A percentile compares a stretch with the other conserved stretches of the same genome.
Evolutionary conservation across 2,329 filamentous ascomycete species (phyloP).

Genomic region (Pyricularia grisea): DNA sequence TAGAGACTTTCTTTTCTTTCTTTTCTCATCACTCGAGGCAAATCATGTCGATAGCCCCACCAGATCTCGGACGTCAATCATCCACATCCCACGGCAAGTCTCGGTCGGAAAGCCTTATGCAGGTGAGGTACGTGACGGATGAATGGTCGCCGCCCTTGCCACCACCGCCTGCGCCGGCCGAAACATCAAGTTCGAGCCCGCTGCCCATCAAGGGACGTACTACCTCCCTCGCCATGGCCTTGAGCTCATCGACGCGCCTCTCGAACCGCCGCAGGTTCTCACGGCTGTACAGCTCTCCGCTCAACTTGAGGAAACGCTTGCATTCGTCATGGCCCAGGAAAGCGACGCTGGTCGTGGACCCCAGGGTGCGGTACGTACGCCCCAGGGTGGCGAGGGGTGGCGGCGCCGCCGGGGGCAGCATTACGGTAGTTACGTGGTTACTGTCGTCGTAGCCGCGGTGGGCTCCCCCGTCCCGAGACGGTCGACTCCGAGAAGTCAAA

Average conservation of each 20-base stretch:
- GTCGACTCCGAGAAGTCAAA: conserved; percentile 8
- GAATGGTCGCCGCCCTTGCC: conserved; percentile 22
- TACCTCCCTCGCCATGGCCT: conserved; percentile 69
- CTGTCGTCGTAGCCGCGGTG: conserved; percentile 13
- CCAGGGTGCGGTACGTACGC: conserved; percentile 69
- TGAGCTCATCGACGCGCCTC: conserved; percentile 79
- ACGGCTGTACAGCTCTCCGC: conserved; percentile 71
- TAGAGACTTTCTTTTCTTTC: neutral
- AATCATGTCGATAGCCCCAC: neutral
- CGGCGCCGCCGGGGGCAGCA: conserved; percentile 22
- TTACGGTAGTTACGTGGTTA: conserved; percentile 13
- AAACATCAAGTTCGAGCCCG: conserved; percentile 66
- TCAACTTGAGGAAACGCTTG: conserved; percentile 80
- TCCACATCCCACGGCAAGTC: conserved; percentile 41
- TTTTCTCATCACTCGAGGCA: neutral
- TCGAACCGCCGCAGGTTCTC: conserved; percentile 85
- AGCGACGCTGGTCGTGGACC: conserved; percentile 45
- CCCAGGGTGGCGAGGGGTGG: conserved; percentile 53
- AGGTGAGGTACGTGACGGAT: conserved; percentile 39
- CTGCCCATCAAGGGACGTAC: conserved; percentile 82
- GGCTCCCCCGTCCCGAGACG: conserved; percentile 4
- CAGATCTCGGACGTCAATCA: conserved; percentile 10
- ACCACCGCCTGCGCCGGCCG: conserved; percentile 27
- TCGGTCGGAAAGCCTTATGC: conserved; percentile 35
- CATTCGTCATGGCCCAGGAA: conserved; percentile 82